Conservation (phyloP, 1,284 basidiomycete genomes). For the Austroboletus rostrupii region DNA sequence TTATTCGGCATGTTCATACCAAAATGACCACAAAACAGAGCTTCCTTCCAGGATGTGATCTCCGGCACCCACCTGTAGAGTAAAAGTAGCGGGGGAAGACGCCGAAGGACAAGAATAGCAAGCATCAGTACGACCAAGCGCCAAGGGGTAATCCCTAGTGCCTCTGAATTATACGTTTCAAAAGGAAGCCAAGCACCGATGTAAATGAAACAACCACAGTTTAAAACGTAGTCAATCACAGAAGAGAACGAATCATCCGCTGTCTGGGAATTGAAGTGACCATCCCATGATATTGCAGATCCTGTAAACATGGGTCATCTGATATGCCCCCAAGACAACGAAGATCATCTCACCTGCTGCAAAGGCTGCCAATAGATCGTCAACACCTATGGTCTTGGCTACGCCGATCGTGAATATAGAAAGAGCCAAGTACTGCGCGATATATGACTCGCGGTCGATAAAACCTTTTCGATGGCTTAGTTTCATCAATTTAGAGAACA, state of each 20-base stretch:
- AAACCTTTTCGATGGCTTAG: constrained; percentile 71
- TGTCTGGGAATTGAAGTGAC: constrained; percentile 82
- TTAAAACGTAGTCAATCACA: constrained; percentile 83
- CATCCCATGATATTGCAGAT: constrained; percentile 91
- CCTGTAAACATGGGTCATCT: constrained; percentile 37
- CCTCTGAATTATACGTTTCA: constrained; percentile 55
- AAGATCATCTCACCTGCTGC: constrained; percentile 65
- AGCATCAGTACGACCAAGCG: constrained; percentile 68
- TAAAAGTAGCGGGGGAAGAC: constrained; percentile 71
- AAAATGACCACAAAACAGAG: constrained; percentile 85
- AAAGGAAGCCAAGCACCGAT: constrained; percentile 91
- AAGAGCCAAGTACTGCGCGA: constrained; percentile 86
- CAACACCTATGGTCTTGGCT: constrained; percentile 74
- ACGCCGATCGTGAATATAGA: constrained; percentile 78
- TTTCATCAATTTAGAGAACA: constrained; percentile 81
- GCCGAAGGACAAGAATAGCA: constrained; percentile 64
- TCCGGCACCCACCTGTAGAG: constrained; percentile 85
- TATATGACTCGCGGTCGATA: constrained; percentile 89
- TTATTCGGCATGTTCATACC: constrained; percentile 38
- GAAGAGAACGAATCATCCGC: constrained; percentile 85
- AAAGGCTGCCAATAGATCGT: constrained; percentile 88
- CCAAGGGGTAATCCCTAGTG: constrained; percentile 70
- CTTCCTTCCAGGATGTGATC: constrained; percentile 74
- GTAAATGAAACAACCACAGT: constrained; percentile 86
- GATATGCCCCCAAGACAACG: not conserved